phyloP scores from a whole-genome alignment of 75 land plant genomes.

The Isoetes taiwanensis region DNA sequence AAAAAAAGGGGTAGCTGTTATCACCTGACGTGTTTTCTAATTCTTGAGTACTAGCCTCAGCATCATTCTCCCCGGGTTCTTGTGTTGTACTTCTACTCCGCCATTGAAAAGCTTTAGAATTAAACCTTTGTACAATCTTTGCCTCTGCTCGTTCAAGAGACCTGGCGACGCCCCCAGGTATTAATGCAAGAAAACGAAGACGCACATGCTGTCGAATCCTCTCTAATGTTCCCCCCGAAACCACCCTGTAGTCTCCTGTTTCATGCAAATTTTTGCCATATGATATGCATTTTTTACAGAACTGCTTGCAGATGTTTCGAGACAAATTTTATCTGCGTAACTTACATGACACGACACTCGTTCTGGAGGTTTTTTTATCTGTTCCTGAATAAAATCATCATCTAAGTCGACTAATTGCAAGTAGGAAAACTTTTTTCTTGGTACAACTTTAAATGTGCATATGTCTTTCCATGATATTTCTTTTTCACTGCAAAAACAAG shows the following conservation, averaged over 20 bases:
- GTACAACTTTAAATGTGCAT: constrained; percentile 48
- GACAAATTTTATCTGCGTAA: background rate
- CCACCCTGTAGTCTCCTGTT: constrained; percentile 74
- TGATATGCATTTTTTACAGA: too few relatives aligned
- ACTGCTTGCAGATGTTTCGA: too few relatives aligned
- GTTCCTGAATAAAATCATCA: constrained; percentile 75
- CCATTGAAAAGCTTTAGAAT: constrained; percentile 12
- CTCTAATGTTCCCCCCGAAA: constrained; percentile 30
- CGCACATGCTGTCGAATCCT: constrained; percentile 28
- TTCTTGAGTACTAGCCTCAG: background rate
- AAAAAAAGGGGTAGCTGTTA: background rate
- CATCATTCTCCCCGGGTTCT: background rate
- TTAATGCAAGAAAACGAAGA: constrained; percentile 43
- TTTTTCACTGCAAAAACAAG: constrained; percentile 1
- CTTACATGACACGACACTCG: constrained; percentile 49
- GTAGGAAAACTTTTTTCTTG: constrained; percentile 42
- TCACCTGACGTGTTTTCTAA: background rate
- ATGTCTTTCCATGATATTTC: constrained; percentile 47
- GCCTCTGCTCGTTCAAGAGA: constrained; percentile 21
- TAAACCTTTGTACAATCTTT: constrained; percentile 28
- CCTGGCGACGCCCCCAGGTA: constrained; percentile 30
- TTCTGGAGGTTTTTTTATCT: constrained; percentile 50
- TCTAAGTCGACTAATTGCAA: constrained; percentile 61
- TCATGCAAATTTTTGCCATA: too few relatives aligned
- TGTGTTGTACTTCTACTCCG: background rate